Conservation (phyloP, 306 rosid species). For the Styphnolobium japonicum region DNA sequence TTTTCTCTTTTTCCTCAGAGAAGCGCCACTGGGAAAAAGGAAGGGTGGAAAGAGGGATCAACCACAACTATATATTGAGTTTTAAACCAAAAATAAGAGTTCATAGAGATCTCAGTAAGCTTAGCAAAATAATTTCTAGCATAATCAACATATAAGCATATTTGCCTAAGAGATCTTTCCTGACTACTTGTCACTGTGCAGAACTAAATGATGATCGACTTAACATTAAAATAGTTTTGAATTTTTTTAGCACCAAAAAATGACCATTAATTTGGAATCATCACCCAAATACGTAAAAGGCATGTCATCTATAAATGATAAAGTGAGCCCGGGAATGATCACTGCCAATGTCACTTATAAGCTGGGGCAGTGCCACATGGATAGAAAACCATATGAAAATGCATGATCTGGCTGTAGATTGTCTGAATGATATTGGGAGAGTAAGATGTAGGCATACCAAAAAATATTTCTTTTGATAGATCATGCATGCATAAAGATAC, state of each 20-base stretch:
- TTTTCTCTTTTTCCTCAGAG: background rate
- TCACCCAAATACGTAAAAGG: background rate
- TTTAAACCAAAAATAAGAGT: background rate
- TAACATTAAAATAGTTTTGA: too few relatives aligned
- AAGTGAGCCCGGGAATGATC: too few relatives aligned
- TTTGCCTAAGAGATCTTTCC: background rate
- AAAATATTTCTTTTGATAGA: background rate
- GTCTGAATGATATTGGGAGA: background rate
- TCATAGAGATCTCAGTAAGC: background rate
- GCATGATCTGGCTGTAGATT: background rate
- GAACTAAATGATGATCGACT: background rate
- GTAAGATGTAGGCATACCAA: background rate
- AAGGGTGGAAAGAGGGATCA: background rate
- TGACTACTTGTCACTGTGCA: background rate
- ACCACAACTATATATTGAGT: background rate
- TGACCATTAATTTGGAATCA: background rate
- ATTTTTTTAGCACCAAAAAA: too few relatives aligned
- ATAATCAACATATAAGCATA: background rate
- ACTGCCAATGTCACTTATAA: background rate
- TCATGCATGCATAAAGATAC: background rate
- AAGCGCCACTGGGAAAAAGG: background rate
- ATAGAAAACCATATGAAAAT: background rate
- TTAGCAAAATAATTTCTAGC: background rate
- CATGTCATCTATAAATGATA: background rate
- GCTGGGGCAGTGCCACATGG: background rate